Evolutionary conservation across 2,329 filamentous ascomycete genomes (phyloP), one percentile per base, ranked within the genome.

Genomic region (Byssothecium circinans): DNA sequence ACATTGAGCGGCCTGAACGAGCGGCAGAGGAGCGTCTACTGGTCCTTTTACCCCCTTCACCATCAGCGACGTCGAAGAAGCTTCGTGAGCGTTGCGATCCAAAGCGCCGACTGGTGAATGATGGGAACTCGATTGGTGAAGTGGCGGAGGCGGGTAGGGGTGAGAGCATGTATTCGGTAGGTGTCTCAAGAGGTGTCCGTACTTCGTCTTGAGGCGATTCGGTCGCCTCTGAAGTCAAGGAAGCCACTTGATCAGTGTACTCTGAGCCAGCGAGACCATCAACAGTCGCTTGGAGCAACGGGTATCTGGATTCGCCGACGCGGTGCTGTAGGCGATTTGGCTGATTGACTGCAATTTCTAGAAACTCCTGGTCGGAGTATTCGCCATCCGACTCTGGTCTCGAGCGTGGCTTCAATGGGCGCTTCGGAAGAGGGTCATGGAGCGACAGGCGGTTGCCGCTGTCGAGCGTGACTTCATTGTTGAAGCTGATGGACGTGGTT

Each of bases 1-100:
- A 71, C 33, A 70, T 43, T 7, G 68, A 65, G 68, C 78, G 49
- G 66, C 78, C 58, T 57, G 80, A 81, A 19, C 78, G 75, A 22
- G 73, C 73, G 12, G 77, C 79, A 19, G 64, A 67, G 29, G 71
- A 65, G 12, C 72, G 68, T 47, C 67, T 72, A 15, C 58, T 53
- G 41, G 64, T 59, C n/a, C 68, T 57, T n/a, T 68, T 25, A 45
- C 68, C 69, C n/a, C 61, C 62, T 19, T 68, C 65, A 18, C 60
- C 62, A 32, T 63, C 63, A 25, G 44, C 50, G 11, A 67, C 53
- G 34, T 68, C 64, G 36, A 65, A 60, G 43, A 61, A 67, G 53
- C 62, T 67, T 49, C 65, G 65, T 23, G 64, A 66, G 27, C 67
- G 60, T 22, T 62, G 54, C 15, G 64, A 62, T 7, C 53, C 60